Evolutionary conservation across 306 rosid species (phyloP), one percentile per base, ranked within the genome.

Genomic region (Argentina anserina): DNA sequence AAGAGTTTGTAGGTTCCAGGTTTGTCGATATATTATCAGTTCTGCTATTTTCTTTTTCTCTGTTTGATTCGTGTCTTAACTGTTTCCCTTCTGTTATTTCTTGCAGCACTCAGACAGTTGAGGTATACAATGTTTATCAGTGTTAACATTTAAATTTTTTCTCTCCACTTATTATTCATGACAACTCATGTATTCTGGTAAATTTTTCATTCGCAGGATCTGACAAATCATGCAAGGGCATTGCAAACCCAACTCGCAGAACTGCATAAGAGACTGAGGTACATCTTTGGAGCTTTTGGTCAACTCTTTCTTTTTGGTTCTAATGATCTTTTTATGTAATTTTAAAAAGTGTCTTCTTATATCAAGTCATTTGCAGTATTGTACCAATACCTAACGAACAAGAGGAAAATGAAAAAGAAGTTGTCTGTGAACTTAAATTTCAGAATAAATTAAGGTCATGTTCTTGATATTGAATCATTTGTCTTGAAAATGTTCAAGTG

Each of bases 201-300:
- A 67, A 53, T 65, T 81, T 83, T 36, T 50, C 65, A 21, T 68
- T 69, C 23, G 81, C 87, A 89, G 95, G 92, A 88, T 47, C 79
- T 85, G 77, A 81, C 72, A 50, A 82, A 73, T 78, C 85, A 84
- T 60, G 76, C 72, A 47, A 79, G 82, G 76, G 65, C 68, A 40
- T 75, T 85, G 80, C 90, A 91, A 79, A 55, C 80, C 63, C 88
- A 84, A 53, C 76, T 88, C 23, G 36, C 86, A 46, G 90, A 83
- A 78, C 64, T 78, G 31, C 89, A 89, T 49, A 88, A 80, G 83
- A 87, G 90, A 85, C 87, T 91, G 87, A 91, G 97, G 97, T 91
- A 90, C 88, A 85, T 75, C 88, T 85, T 84, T 70, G 84, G 86
- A 83, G 86, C 81, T 80, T 80, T 91, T 87, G 79, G 71, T 88